Base-by-base conservation (phyloP, 179 eudicot species). In the Patellifolia procumbens region DNA sequence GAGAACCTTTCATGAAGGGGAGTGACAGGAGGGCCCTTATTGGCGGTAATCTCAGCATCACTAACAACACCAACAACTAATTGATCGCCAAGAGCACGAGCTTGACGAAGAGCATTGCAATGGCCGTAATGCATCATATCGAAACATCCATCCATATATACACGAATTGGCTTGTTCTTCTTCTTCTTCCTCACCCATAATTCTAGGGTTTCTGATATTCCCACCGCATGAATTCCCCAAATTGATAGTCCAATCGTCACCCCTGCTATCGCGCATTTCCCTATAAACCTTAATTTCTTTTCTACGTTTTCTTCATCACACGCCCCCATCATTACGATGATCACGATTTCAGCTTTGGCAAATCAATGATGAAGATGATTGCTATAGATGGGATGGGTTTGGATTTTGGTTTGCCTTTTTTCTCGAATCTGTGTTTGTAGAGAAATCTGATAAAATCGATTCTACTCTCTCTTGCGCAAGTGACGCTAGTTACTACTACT, bases 91-190 rank as follows among this genome's bases (percentile, higher is more conserved):
- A 95, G 75, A 75, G 88, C 92, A 76, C 89, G 91, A 39, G 98
- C 98, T 81, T 95, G 98, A 74, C 99, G 82, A 87, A 95, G 80
- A 34, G 99, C 99, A 88, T 95, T 95, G 8, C 97, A 96, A 85
- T 95, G 99, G 42, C 99, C 99, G 43, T 93, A 95, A 78, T 95
- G 99, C 99, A 95, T 93, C 64, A 93, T 86, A 89, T 95, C 99
- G 73, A 93, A 95, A 78, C 99, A 95, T 12, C 99, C 99, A 85
- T 93, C 99, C 97, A 95, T 91, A 74, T 91, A 95, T 39, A 95
- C 99, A 34, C 73, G 59, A 49, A 51, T 51, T 31, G 73, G 73
- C 43, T 70, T 66, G 9, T n/a, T 64, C 68, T 64, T 64, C 46
- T 86, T 90, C 81, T 91, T 92, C 85, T 82, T 94, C 76, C 70